Evolutionary conservation across 345 rosid species (phyloP).

Genomic region (Salix viminalis): DNA sequence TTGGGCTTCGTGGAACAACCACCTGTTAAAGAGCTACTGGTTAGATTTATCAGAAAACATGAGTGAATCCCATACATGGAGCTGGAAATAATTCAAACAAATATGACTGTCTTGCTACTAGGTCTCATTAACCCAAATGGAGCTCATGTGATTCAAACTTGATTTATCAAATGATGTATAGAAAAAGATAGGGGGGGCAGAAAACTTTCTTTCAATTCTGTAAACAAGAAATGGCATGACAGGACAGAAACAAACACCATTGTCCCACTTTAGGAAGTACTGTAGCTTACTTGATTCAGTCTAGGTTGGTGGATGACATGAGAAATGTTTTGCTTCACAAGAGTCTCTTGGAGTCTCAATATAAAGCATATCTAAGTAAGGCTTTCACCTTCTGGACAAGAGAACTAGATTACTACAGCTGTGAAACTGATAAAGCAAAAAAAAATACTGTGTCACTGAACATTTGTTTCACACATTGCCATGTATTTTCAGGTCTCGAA

Average conservation of each 20-base stretch:
- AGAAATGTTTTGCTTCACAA: neutral
- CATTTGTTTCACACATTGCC: too few relatives aligned
- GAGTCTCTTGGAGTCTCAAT: neutral
- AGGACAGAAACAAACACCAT: neutral
- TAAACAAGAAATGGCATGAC: too few relatives aligned
- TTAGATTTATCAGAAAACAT: constrained; percentile 3
- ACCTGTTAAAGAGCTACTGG: constrained; percentile 33
- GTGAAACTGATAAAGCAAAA: too few relatives aligned
- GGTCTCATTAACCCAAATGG: neutral
- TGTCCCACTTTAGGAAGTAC: neutral
- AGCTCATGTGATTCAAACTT: neutral
- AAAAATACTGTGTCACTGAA: too few relatives aligned
- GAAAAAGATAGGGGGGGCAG: too few relatives aligned
- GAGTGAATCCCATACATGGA: neutral
- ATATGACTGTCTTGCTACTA: neutral
- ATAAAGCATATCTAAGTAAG: neutral
- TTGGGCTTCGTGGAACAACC: constrained; percentile 86
- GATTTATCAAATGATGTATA: too few relatives aligned
- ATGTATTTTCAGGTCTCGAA: too few relatives aligned
- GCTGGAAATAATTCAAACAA: neutral
- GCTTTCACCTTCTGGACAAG: neutral
- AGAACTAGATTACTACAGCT: too few relatives aligned
- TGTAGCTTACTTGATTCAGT: neutral
- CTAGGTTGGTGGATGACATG: neutral
- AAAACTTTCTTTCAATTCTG: too few relatives aligned